Evolutionary conservation across 2,329 filamentous ascomycete species (phyloP), one percentile per base, ranked within the genome.

Genomic region (Hymenotorrendiella dingleyae): DNA sequence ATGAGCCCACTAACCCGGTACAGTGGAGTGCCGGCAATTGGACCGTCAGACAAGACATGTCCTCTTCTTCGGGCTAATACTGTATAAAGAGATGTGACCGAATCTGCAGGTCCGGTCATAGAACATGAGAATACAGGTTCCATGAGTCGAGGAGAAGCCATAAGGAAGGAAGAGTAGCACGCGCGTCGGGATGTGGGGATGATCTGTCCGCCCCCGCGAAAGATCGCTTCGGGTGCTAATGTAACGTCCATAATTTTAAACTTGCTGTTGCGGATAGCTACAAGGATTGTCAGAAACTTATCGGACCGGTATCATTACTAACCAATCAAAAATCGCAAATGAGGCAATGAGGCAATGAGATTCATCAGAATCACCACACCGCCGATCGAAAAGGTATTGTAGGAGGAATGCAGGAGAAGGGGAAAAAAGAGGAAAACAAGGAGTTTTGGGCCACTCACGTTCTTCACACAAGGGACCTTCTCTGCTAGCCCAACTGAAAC

Each of bases 391-490:
- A n/a, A n/a, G n/a, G n/a, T n/a, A n/a, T n/a, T n/a, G n/a, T n/a
- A n/a, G n/a, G n/a, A n/a, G n/a, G n/a, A n/a, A n/a, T n/a, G 11
- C 9, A 45, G 44, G 33, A 43, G 24, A 33, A 41, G 41, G 37
- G 40, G 42, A 40, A 42, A 43, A 32, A 36, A 27, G 30, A 34
- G 19, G 20, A 34, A 19, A 29, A 32, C 20, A 30, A 28, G 38
- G 43, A 29, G 11, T 35, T 46, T 47, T 47, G 44, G 42, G 50
- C 43, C 47, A 80, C 84, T 77, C 71, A 88, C 84, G 93, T 70
- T 98, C 93, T 83, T 98, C 93, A 64, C 93, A 97, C 20, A 98
- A 73, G 14, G 93, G 93, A 1, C 93, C 93, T 76, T 98, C 93
- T 50, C 93, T 76, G 23, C 90, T 87, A 37, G 88, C 93, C 93